Evolutionary conservation across 768 basidiomycete genomes (phyloP), one percentile per base, ranked within the genome.

Genomic region (Leucocoprinus leucothites): DNA sequence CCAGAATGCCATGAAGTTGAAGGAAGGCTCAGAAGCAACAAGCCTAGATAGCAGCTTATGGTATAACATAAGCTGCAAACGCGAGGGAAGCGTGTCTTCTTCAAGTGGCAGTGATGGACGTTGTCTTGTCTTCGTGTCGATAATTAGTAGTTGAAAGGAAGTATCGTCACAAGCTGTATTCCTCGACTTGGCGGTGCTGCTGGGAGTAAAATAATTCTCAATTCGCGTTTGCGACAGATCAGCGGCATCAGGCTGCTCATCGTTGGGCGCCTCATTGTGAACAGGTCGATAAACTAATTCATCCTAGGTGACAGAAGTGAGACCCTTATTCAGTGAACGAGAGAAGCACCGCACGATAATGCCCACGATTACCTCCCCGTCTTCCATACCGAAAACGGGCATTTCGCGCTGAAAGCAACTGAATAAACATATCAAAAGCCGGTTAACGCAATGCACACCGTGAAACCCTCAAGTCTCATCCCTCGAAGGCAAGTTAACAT

Each of bases 51-150:
- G 74, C 49, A 93, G 79, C 16, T 82, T 81, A 61, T 81, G 78
- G 63, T 93, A 93, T 35, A 91, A 69, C 86, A 90, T 90, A 3
- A 92, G 76, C 64, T 93, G 91, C 34, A 91, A 69, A 6, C 81
- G 80, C 0, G 89, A 76, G 1, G 82, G 65, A 13, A 79, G 64
- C 0, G 82, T 76, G 58, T 91, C 89, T 38, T 77, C 74, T 13
- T 83, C 74, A 3, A 74, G 65, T 1, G 90, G 89, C 1, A 91
- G 59, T 13, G 66, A 73, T 1, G 71, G 57, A 2, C 67, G 64
- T 11, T 66, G 71, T 43, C 90, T 79, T 16, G 89, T 90, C 66
- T 93, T 93, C 43, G 85, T 86, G 60, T 93, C 91, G 16, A 80
- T 65, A 24, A 87, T 63, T 48, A 71, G 75, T 5, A 87, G 67